phyloP scores from a whole-genome alignment of 768 basidiomycete genomes.

The Macrolepiota dolichaula region DNA sequence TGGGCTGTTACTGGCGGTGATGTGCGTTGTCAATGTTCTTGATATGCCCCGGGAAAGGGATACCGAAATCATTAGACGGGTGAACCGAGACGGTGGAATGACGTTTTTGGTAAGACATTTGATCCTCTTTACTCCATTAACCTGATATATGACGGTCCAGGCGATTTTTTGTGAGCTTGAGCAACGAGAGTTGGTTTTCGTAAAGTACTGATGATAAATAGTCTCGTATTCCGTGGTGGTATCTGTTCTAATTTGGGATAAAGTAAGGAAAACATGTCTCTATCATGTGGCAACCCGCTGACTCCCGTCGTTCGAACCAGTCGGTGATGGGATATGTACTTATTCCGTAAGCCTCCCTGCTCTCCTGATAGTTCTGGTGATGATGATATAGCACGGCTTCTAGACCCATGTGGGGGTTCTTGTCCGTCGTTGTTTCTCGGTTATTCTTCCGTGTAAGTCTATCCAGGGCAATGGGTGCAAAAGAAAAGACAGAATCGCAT shows the following conservation, averaged over 20 bases:
- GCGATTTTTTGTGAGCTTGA: constrained; percentile 1
- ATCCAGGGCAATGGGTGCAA: neutral
- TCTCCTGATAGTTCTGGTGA: neutral
- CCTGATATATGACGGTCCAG: neutral
- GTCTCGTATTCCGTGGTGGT: no score
- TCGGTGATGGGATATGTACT: neutral
- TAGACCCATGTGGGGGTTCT: constrained; percentile 6
- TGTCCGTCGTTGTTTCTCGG: constrained; percentile 5
- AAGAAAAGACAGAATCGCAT: neutral
- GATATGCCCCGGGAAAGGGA: constrained; percentile 2
- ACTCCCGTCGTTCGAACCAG: neutral
- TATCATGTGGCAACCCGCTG: neutral
- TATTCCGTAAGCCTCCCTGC: constrained; percentile 1
- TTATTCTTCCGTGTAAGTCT: constrained; percentile 3
- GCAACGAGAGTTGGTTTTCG: neutral
- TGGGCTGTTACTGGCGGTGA: constrained; percentile 1
- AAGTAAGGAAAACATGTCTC: neutral
- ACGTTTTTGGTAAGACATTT: neutral
- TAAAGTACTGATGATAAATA: neutral
- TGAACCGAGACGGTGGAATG: constrained; percentile 4
- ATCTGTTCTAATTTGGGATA: constrained; percentile 11
- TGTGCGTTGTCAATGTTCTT: constrained; percentile 4
- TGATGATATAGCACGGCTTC: neutral
- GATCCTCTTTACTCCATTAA: no score
- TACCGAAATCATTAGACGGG: neutral